Evolutionary conservation across 2,329 filamentous ascomycete species (phyloP), one percentile per base, ranked within the genome.

Genomic region (Trichoderma aggressivum): DNA sequence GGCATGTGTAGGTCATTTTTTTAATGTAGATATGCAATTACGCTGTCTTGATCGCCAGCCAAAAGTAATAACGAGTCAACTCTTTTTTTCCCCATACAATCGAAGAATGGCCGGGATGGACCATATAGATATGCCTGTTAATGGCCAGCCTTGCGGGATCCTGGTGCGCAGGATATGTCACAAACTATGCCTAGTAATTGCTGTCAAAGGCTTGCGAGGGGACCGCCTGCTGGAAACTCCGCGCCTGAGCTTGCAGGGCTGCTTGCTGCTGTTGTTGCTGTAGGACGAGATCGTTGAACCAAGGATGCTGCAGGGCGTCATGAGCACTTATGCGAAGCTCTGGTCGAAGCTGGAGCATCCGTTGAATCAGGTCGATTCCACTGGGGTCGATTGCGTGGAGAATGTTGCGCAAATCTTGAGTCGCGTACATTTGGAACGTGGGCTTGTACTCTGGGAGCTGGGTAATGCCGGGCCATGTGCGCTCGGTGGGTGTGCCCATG

Each of bases 361-460:
- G 88, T 77, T 92, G 91, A 74, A 99, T 86, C 62, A 99, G 85
- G 79, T 97, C 94, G 77, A 99, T 89, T 10, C 95, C 96, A 12
- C 92, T 85, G 21, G 90, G 89, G 78, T 99, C 96, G 77, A 99
- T 94, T 78, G 97, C 93, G 0, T 94, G 94, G 28, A 99, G 86
- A 74, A 98, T 96, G 71, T 91, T 88, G 24, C 92, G 88, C 69
- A 98, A 85, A 76, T 98, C 94, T 79, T 98, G 94, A 1, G 96
- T 97, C 16, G 93, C 92, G 80, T 96, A 98, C 79, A 97, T 93
- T 75, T 96, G 94, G 83, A 97, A 97, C 72, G 91, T 97, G 61
- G 91, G 88, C 86, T 98, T 98, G 86, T 98, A 99, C 82, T 99
- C 96, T n/a, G 95, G 94, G 77, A 97, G 94, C 78, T 95, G 91